Conservation (phyloP, 345 rosid genomes). For the Lepidium africanum region DNA sequence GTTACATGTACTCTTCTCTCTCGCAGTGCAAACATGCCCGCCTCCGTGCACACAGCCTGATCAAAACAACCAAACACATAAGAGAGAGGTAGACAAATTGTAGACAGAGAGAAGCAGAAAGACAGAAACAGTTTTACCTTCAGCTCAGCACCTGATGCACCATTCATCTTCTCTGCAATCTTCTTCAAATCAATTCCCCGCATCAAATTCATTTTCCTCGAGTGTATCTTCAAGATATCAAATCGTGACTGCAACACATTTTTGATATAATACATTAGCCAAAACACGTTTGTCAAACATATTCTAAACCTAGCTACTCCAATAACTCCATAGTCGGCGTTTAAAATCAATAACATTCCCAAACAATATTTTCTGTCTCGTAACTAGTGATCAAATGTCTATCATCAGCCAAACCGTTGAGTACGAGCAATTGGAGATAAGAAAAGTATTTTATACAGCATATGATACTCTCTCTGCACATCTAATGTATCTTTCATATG, state of each 20-base stretch:
- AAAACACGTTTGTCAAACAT: background rate
- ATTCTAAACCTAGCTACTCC: background rate
- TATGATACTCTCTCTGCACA: background rate
- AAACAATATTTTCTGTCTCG: background rate
- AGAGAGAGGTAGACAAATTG: background rate
- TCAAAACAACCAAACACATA: background rate
- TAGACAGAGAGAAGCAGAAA: background rate
- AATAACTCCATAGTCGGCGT: background rate
- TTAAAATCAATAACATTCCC: background rate
- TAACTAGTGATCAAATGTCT: background rate
- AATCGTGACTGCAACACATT: slow-evolving; percentile 66
- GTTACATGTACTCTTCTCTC: slow-evolving; percentile 98
- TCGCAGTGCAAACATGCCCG: slow-evolving; percentile 97
- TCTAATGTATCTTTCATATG: background rate
- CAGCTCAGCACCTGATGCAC: slow-evolving; percentile 99
- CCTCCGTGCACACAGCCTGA: slow-evolving; percentile 99
- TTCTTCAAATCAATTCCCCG: slow-evolving; percentile 97
- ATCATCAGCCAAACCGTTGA: background rate
- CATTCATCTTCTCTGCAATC: slow-evolving; percentile 98
- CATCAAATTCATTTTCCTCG: slow-evolving; percentile 96
- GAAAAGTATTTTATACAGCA: background rate
- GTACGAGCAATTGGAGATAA: background rate
- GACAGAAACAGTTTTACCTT: slow-evolving; percentile 48
- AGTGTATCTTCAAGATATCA: slow-evolving; percentile 94
- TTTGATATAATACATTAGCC: background rate